phyloP scores from a whole-genome alignment of 106 monocot species.

The Dendrobium nobile region DNA sequence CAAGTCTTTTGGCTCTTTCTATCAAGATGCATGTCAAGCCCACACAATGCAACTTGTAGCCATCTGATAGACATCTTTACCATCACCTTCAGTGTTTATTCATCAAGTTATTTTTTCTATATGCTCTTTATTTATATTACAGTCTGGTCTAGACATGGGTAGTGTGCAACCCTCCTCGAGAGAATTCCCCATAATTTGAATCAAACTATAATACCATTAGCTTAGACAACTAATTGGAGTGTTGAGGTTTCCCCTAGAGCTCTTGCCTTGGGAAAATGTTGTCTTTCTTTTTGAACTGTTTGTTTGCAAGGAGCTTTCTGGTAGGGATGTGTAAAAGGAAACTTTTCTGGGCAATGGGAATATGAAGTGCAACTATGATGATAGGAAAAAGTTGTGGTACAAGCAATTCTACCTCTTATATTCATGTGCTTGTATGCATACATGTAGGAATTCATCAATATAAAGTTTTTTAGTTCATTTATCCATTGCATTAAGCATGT shows the following conservation, averaged over 20 bases:
- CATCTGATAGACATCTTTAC: not conserved
- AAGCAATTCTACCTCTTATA: not conserved
- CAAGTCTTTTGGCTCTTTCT: too few species aligned
- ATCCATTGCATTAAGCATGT: too few species aligned
- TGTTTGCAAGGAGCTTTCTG: not conserved
- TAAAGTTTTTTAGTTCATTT: not conserved
- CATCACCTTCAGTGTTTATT: not conserved
- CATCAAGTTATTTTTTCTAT: not conserved
- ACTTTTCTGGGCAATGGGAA: not conserved
- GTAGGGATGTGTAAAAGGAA: not conserved
- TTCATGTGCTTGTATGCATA: not conserved
- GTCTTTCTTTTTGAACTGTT: not conserved
- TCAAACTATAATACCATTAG: not conserved
- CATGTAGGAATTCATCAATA: not conserved
- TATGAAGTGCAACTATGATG: not conserved
- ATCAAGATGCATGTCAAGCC: too few species aligned
- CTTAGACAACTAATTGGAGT: not conserved
- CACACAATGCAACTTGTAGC: too few species aligned
- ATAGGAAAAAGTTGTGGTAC: not conserved
- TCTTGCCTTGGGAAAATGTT: not conserved
- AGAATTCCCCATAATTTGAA: not conserved
- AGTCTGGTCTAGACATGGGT: not conserved
- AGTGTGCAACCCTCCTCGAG: not conserved
- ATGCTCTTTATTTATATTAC: not conserved
- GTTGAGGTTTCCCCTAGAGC: not conserved